phyloP scores from a whole-genome alignment of 306 rosid genomes.

The Cucurbita argyrosperma region DNA sequence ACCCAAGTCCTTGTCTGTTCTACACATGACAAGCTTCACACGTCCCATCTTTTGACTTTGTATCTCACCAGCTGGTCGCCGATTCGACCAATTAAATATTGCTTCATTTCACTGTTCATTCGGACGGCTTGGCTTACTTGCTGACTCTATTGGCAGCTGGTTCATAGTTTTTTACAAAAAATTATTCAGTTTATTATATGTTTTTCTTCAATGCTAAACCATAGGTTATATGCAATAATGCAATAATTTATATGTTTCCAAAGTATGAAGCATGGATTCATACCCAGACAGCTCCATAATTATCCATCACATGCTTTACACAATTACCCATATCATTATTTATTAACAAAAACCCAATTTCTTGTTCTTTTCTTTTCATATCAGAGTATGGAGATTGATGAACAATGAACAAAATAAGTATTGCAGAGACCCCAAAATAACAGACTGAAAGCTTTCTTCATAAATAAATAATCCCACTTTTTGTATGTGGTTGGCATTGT shows the following conservation, averaged over 20 bases:
- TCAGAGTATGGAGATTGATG: background rate
- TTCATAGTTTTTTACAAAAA: background rate
- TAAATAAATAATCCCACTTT: no score
- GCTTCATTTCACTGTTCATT: background rate
- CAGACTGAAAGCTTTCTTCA: background rate
- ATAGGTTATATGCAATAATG: background rate
- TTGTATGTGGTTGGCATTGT: background rate
- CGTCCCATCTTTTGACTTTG: background rate
- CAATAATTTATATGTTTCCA: background rate
- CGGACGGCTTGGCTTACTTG: constrained; percentile 4
- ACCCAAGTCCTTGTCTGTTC: background rate
- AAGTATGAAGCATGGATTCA: background rate
- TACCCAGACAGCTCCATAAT: background rate
- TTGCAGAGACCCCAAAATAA: background rate
- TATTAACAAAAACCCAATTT: no score
- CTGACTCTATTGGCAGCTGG: background rate
- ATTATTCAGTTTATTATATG: background rate
- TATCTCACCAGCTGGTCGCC: background rate
- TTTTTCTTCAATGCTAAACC: background rate
- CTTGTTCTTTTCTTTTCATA: background rate
- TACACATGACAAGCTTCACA: background rate
- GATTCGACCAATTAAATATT: background rate
- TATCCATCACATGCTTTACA: background rate
- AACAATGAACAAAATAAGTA: background rate
- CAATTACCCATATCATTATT: background rate